Base-by-base conservation (phyloP, 2,329 filamentous ascomycete species). In the Colletotrichum abscissum region DNA sequence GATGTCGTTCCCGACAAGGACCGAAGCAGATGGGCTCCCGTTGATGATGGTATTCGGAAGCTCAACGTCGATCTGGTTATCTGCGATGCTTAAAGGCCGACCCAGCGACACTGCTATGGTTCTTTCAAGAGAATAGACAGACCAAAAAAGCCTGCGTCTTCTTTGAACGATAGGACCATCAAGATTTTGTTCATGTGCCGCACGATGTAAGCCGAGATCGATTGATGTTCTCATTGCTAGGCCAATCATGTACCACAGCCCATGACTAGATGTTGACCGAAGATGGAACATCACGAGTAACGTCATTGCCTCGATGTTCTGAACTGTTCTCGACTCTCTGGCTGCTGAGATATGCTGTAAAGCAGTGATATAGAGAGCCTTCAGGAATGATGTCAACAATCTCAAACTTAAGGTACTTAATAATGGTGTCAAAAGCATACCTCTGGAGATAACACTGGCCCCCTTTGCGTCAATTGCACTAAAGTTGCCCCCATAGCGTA, bases 191-290 rank as follows among this genome's bases (percentile, higher is more conserved):
- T 87, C 85, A 69, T 86, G 84, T 54, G 84, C 84, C 68, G 84
- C 86, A 58, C 85, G 81, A 72, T 89, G 87, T 33, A 88, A 80
- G 5, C 87, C 87, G 3, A 89, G 80, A 69, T 88, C 87, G 62
- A 88, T 87, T 66, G 85, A 86, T 8, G 85, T 88, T 54, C 86
- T 84, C 85, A 88, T 88, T 2, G 87, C 86, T 22, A 88, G 81
- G 14, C 87, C 87, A 55, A 88, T 86, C 83, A 88, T 86, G 76
- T 88, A 88, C 87, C 86, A 89, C 62, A 88, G 82, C 9, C 86
- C 87, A 70, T 86, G 85, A 38, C 85, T 86, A 0, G 86, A 87
- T 11, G 85, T 83, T 1, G 85, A 87, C 8, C 87, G 83, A 3
- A 89, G 80, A 76, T 88, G 87, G 74, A 88, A 88, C 4, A 88